Evolutionary conservation across 2,329 filamentous ascomycete genomes (phyloP), one percentile per base, ranked within the genome.

Genomic region (Bretziella fagacearum): DNA sequence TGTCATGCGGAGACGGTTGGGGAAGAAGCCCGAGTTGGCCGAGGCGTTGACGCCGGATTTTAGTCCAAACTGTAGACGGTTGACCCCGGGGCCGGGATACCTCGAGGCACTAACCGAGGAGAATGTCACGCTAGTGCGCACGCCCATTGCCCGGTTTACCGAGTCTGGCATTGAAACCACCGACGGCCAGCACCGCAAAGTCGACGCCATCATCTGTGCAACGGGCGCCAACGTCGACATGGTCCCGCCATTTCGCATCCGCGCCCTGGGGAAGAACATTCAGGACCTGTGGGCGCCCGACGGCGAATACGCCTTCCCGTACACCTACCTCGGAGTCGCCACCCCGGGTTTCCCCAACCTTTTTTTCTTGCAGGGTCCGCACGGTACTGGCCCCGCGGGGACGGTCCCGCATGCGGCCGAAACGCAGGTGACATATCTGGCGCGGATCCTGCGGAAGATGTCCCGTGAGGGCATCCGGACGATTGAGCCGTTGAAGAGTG

Each of bases 401-500:
- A 83, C 77, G 0, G 73, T 83, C 0, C 79, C 79, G 1, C 74
- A 81, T 54, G 71, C 67, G 50, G 67, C 79, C 20, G 81, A 85
- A 58, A 77, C 70, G 4, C 74, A 81, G 52, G 58, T 81, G 1
- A 70, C 74, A 0, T 81, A 79, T 57, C 70, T 74, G 48, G 75
- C 79, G 13, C 78, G 79, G 54, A 62, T 83, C 1, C 63, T 85
- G 0, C 74, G 80, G 40, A 85, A 85, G 55, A 65, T 75, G 0
- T 69, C 69, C 0, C 65, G 69, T 3, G 77, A 85, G 57, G 77
- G 77, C 2, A 80, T 84, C 60, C 72, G 69, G 54, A 67, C 73
- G 0, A 69, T 84, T 4, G 58, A 59, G 1, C 77, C 79, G 0
- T 70, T 67, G 0, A 65, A 67, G 40, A 62, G 64, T 25, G 80